phyloP scores from a whole-genome alignment of 225 moss, liverwort and hornwort genomes.

The Lunularia cruciata region DNA sequence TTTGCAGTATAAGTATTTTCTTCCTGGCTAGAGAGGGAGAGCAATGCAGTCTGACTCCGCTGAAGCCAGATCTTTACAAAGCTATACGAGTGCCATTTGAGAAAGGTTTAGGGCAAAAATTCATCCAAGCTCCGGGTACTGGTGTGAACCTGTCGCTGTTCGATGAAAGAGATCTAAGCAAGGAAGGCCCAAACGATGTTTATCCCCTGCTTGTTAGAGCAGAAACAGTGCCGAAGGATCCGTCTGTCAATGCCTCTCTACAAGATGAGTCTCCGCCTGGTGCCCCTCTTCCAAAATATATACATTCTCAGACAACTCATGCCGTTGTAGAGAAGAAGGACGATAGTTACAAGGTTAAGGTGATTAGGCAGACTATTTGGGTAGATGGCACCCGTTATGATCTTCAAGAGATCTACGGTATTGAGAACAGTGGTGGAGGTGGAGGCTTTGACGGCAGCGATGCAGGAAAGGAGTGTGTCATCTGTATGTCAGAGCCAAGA shows the following conservation, averaged over 20 bases:
- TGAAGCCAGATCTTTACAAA: constrained; percentile 61
- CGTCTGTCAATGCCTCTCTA: constrained; percentile 43
- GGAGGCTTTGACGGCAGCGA: constrained; percentile 71
- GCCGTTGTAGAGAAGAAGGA: constrained; percentile 82
- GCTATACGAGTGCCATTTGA: constrained; percentile 59
- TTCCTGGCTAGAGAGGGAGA: constrained; percentile 70
- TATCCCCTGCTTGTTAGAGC: constrained; percentile 83
- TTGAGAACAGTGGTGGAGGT: constrained; percentile 69
- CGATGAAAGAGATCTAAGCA: constrained; percentile 70
- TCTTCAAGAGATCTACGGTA: constrained; percentile 94
- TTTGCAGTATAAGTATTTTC: constrained; percentile 85
- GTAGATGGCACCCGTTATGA: constrained; percentile 79
- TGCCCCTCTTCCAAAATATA: constrained; percentile 66
- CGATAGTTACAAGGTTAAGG: constrained; percentile 74
- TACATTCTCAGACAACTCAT: constrained; percentile 84
- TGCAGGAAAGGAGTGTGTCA: constrained; percentile 89
- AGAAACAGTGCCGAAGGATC: constrained; percentile 71
- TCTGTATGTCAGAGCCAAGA: constrained; percentile 95
- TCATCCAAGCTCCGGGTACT: constrained; percentile 69
- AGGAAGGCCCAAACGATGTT: constrained; percentile 54
- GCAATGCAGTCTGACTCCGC: constrained; percentile 58
- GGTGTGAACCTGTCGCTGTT: constrained; percentile 80
- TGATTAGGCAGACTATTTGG: constrained; percentile 89
- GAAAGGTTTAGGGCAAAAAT: constrained; percentile 84
- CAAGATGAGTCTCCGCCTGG: constrained; percentile 50